A percentile compares a stretch with the other conserved stretches of the same genome.
phyloP scores from a whole-genome alignment of 306 rosid species.

The Abrus precatorius region DNA sequence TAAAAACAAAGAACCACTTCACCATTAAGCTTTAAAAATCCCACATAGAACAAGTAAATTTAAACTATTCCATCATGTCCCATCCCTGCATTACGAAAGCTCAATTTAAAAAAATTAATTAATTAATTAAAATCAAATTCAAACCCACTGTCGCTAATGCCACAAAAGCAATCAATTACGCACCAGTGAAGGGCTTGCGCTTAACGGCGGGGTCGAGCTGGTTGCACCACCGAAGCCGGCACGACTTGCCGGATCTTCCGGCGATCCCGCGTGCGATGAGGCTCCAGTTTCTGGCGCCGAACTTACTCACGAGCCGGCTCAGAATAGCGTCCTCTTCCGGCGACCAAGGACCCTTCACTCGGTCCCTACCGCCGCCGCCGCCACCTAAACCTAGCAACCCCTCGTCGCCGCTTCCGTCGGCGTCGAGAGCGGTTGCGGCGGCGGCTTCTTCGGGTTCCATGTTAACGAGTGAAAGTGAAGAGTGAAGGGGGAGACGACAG shows the following conservation, averaged over 20 bases:
- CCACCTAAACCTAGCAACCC: conserved; percentile 45
- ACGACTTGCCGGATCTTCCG: conserved; percentile 96
- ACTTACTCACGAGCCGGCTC: conserved; percentile 83
- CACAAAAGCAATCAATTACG: not conserved
- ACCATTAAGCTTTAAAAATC: not conserved
- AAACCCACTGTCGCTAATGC: not conserved
- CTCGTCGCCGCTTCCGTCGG: conserved; percentile 71
- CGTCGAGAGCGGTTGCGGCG: conserved; percentile 26
- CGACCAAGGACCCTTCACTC: conserved; percentile 95
- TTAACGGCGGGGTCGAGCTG: conserved; percentile 96
- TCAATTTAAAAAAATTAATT: not conserved
- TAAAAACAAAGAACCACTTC: not conserved
- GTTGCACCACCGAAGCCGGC: conserved; percentile 96
- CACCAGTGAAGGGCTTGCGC: conserved; percentile 93
- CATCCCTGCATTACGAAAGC: not conserved
- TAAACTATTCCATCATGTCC: not conserved
- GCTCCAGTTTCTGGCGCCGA: conserved; percentile 95
- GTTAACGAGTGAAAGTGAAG: not conserved
- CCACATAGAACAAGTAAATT: conserved; percentile 16
- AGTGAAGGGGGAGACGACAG: conserved; percentile 1
- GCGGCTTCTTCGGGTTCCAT: conserved; percentile 60
- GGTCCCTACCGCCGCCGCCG: conserved; percentile 54
- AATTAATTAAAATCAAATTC: conserved; percentile 12
- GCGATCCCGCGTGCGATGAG: conserved; percentile 89
- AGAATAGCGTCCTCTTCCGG: conserved; percentile 89